These are phyloP conservation scores for Bruguiera gymnorhiza DNA, from an alignment of 345 rosid genomes.

Conservation along the genomic window DNA sequence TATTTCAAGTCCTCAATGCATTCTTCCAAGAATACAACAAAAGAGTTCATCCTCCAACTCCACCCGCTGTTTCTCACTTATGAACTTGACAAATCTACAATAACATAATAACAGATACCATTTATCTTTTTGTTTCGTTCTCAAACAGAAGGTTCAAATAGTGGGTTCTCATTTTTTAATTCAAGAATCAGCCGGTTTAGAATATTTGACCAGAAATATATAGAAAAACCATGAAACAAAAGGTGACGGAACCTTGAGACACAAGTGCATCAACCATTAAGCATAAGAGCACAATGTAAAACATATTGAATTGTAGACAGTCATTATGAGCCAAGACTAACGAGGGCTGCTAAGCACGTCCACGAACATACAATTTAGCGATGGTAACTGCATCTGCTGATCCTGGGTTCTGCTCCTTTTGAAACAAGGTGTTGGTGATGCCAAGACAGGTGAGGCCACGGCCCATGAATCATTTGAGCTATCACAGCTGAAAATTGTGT, in stretches of 20 bases:
- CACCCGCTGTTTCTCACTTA: too few species aligned
- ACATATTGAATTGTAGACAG: slow-evolving; percentile 24
- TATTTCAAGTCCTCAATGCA: too few species aligned
- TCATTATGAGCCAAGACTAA: slow-evolving; percentile 30
- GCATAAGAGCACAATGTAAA: slow-evolving; percentile 17
- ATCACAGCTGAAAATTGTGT: slow-evolving; percentile 58
- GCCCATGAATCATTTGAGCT: slow-evolving; percentile 62
- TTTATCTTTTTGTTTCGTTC: slow-evolving; percentile 9
- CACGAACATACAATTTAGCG: slow-evolving; percentile 50
- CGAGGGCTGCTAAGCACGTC: slow-evolving; percentile 64
- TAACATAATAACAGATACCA: not conserved
- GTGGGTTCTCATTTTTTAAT: slow-evolving; percentile 4
- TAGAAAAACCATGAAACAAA: slow-evolving; percentile 15
- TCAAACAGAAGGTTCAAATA: slow-evolving; percentile 12
- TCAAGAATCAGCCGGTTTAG: slow-evolving; percentile 8
- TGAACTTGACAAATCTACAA: too few species aligned
- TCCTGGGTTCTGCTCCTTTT: slow-evolving; percentile 65
- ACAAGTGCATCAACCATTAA: slow-evolving; percentile 7
- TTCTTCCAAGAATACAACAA: too few species aligned
- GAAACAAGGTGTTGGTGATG: slow-evolving; percentile 38
- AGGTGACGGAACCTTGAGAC: slow-evolving; percentile 22
- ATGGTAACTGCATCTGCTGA: slow-evolving; percentile 66
- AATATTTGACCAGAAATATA: slow-evolving; percentile 19
- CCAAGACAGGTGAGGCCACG: slow-evolving; percentile 39
- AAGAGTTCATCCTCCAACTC: too few species aligned